Evolutionary conservation across 176 grass and related monocot genomes (phyloP).

Genomic region (Phoenix roebelenii): DNA sequence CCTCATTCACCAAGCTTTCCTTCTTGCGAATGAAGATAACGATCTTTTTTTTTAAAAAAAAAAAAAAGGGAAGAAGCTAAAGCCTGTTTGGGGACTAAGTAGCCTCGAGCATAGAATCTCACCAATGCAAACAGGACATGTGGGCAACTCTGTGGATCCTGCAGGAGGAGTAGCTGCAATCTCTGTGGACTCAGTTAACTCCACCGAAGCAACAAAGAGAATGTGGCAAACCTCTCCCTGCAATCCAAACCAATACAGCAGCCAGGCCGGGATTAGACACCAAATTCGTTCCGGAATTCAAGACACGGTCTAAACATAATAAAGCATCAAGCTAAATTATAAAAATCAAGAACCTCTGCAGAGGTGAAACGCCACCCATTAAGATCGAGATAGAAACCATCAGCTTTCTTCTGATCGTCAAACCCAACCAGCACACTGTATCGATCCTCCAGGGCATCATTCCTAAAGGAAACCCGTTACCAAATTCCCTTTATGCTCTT

Average conservation of each 20-base stretch:
- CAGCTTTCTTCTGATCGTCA: conserved; percentile 67
- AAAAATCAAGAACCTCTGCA: conserved; percentile 38
- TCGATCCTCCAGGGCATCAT: conserved; percentile 74
- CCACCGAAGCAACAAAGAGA: conserved; percentile 57
- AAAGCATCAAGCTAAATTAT: background rate
- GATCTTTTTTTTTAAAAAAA: too few relatives aligned
- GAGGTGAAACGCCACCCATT: conserved; percentile 94
- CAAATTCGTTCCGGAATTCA: background rate
- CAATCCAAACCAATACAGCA: conserved; percentile 13
- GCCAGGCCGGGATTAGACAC: background rate
- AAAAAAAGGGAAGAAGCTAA: too few relatives aligned
- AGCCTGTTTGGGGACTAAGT: too few relatives aligned
- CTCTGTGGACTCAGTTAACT: conserved; percentile 55
- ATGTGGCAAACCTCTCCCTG: conserved; percentile 92
- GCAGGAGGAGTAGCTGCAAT: conserved; percentile 40
- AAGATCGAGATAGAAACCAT: conserved; percentile 74
- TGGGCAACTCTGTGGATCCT: conserved; percentile 71
- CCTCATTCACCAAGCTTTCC: too few relatives aligned
- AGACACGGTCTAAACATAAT: background rate
- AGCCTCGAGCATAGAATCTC: conserved; percentile 12
- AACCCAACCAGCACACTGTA: conserved; percentile 91
- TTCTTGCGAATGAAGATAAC: too few relatives aligned
- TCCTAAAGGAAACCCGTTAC: conserved; percentile 3
- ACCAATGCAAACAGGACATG: conserved; percentile 95
- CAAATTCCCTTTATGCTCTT: background rate